Evolutionary conservation across 2,329 filamentous ascomycete species (phyloP), one percentile per base, ranked within the genome.

Genomic region (Curvularia sp.): DNA sequence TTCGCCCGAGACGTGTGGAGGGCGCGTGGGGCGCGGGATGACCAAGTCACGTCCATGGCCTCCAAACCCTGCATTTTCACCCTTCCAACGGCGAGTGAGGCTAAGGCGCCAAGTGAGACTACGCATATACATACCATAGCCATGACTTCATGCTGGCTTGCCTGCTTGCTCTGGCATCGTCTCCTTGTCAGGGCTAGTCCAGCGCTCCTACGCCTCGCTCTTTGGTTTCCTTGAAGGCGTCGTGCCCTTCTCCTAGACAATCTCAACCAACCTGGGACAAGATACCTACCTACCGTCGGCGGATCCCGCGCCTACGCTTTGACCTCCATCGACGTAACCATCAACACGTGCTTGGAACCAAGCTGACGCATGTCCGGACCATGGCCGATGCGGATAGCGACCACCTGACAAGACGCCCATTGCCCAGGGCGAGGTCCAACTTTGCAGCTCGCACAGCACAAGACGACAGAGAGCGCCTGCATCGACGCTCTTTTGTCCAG

Each of bases 371-470:
- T 50, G 52, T 48, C 46, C 53, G 30, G 49, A 69, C 47, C 61
- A 76, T 76, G 74, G 64, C 69, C 49, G 65, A 68, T 57, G 56
- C 65, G 43, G 67, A 64, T 27, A 23, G 60, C 51, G 62, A 57
- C 21, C 62, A 61, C 25, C 52, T 72, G 48, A 63, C 63, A 42
- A 68, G 70, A 64, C 73, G 63, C 36, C 67, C 73, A 65, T 70
- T 71, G 46, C 65, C 69, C 42, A 67, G 75, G 55, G 67, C 69
- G 6, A 71, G 67, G 36, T 77, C 80, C 28, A 82, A 78, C 61
- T 83, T 83, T 65, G 75, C 79, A 48, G 71, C 80, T 19, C 74
- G 78, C 18, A 77, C 80, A 21, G 80, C 81, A 21, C 74, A 71
- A 49, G 81, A 83, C 65, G 76, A 79, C 51, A 74, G 75, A 41